Evolutionary conservation across 805 yeast genomes (phyloP).

Genomic region (Lipomyces chichibuensis): DNA sequence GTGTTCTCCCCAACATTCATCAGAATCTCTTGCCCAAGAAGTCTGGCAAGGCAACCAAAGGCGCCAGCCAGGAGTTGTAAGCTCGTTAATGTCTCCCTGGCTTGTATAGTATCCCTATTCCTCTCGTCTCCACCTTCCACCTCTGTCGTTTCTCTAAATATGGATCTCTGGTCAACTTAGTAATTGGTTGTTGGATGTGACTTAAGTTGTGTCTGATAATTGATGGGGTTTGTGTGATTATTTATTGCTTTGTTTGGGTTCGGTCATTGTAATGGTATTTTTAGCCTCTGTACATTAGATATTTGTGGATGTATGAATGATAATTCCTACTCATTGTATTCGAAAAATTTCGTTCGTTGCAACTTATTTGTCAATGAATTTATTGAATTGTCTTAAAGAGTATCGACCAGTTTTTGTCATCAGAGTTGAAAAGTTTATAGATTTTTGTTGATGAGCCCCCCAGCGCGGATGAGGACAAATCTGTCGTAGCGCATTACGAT

Average conservation of each 20-base stretch:
- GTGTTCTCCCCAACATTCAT: slow-evolving; percentile 97
- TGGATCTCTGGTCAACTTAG: slow-evolving; percentile 5
- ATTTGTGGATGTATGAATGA: slow-evolving; percentile 27
- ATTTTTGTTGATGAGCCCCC: no score
- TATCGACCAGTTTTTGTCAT: no score
- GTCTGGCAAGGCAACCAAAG: slow-evolving; percentile 47
- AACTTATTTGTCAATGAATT: no score
- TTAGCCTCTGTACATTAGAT: slow-evolving; percentile 31
- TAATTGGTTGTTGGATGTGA: neutral
- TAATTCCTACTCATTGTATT: neutral
- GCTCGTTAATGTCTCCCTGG: slow-evolving; percentile 2
- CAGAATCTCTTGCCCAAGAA: slow-evolving; percentile 87
- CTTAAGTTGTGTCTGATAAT: neutral
- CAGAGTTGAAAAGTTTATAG: no score
- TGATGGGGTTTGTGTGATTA: slow-evolving; percentile 7
- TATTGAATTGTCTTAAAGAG: no score
- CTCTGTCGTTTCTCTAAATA: slow-evolving; percentile 9
- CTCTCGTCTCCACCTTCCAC: slow-evolving; percentile 10
- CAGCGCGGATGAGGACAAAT: no score
- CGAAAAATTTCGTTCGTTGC: neutral
- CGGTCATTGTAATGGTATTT: slow-evolving; percentile 29
- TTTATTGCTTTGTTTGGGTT: slow-evolving; percentile 28
- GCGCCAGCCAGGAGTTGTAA: slow-evolving; percentile 41
- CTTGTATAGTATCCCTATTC: neutral
- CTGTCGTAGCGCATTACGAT: no score